phyloP scores from a whole-genome alignment of 177 flowering plant genomes.

The Vitis hybrid region DNA sequence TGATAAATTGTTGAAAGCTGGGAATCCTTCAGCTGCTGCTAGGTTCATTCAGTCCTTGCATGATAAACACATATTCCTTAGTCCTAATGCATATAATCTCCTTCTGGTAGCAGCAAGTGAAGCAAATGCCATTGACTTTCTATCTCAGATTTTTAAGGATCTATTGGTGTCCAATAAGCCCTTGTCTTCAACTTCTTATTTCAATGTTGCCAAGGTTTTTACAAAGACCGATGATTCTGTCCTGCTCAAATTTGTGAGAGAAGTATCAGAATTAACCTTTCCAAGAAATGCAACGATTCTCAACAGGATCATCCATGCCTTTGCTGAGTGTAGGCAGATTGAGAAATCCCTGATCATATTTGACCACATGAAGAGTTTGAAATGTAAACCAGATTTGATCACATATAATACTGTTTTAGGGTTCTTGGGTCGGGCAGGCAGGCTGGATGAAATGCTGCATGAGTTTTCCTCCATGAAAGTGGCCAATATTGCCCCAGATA shows the following conservation, averaged over 20 bases:
- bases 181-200: constrained; percentile 40
- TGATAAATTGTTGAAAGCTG: constrained; percentile 44
- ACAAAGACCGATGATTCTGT: constrained; percentile 31
- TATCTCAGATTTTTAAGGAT: constrained; percentile 53
- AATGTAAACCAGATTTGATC: constrained; percentile 63
- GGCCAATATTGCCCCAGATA: constrained; percentile 52
- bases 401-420: constrained; percentile 71
- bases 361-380: constrained; percentile 48
- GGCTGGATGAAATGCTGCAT: constrained; percentile 62
- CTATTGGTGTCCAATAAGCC: constrained; percentile 29
- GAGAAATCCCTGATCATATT: constrained; percentile 74
- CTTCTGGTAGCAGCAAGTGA: constrained; percentile 48
- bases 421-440: constrained; percentile 59
- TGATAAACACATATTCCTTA: constrained; percentile 34
- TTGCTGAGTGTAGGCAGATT: constrained; percentile 53
- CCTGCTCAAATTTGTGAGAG: constrained; percentile 44
- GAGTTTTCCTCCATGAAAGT: constrained; percentile 64
- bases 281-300: constrained; percentile 39
- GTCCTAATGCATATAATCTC: constrained; percentile 36
- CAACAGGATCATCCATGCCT: constrained; percentile 66
- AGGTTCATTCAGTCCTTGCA: constrained; percentile 38
- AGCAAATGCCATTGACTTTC: constrained; percentile 38
- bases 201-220: constrained; percentile 60
- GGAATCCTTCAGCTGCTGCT: constrained; percentile 38
- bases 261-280: constrained; percentile 46